Conservation (phyloP, 2,329 filamentous ascomycete species). For the Sarocladiaceae sp. region DNA sequence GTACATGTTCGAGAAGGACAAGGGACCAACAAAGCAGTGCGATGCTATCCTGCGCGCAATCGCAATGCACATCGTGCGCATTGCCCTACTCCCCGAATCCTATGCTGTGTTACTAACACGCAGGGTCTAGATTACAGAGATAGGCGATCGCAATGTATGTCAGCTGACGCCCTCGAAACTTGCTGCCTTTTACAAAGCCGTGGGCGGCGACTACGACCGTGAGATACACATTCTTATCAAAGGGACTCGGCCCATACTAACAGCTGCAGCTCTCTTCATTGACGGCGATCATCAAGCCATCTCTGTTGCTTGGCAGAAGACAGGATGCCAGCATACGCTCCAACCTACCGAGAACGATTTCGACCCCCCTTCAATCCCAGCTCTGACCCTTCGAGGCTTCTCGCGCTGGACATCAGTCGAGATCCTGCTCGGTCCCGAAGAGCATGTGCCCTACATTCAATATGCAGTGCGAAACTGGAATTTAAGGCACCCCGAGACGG, state of each 20-base stretch:
- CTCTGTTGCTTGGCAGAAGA: slow-evolving; percentile 85
- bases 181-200: slow-evolving; percentile 68
- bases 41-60: slow-evolving; percentile 64
- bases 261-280: slow-evolving; percentile 61
- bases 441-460: slow-evolving; percentile 79
- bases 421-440: slow-evolving; percentile 77
- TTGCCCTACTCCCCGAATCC: slow-evolving; percentile 1
- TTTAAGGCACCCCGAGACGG: slow-evolving; percentile 67
- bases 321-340: slow-evolving; percentile 84
- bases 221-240: slow-evolving; percentile 15
- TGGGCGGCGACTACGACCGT: slow-evolving; percentile 72
- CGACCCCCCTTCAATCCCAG: slow-evolving; percentile 69
- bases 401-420: slow-evolving; percentile 93
- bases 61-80: slow-evolving; percentile 62
- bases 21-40: slow-evolving; percentile 60
- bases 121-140: slow-evolving; percentile 41
- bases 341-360: slow-evolving; percentile 71
- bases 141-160: slow-evolving; percentile 50
- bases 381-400: slow-evolving; percentile 77
- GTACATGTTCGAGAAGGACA: slow-evolving; percentile 62
- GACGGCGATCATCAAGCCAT: slow-evolving; percentile 66
- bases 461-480: slow-evolving; percentile 72
- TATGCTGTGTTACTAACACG: neutral
- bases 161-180: slow-evolving; percentile 61
- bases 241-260: neutral